Evolutionary conservation across 768 basidiomycete species (phyloP).

Genomic region (Serendipita sp.): DNA sequence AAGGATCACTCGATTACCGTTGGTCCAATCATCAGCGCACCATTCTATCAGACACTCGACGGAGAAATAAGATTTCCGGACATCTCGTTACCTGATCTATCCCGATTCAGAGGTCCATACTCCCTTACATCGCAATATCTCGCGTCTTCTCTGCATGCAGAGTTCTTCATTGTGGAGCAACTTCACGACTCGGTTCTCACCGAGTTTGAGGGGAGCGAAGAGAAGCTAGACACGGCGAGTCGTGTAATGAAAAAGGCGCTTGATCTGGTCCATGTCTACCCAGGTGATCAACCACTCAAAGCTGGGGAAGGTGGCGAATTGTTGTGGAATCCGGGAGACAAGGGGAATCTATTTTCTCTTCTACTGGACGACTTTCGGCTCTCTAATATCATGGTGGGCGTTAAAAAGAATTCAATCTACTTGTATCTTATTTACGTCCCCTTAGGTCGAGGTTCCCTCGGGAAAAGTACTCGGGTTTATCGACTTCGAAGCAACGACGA

Average conservation of each 20-base stretch:
- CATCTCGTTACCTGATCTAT: background rate
- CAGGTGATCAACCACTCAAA: background rate
- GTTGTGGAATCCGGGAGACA: too few relatives aligned
- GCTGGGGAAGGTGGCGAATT: too few relatives aligned
- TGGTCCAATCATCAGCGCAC: background rate
- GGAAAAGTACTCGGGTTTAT: background rate
- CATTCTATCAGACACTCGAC: background rate
- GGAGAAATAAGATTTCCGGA: background rate
- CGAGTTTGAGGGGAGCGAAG: background rate
- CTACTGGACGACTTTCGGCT: background rate
- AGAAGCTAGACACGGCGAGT: background rate
- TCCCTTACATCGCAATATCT: background rate
- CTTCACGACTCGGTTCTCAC: background rate
- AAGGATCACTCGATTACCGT: slow-evolving; percentile 14
- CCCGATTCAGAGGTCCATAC: background rate
- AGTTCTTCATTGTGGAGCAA: background rate
- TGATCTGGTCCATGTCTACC: background rate
- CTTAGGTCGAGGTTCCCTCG: background rate
- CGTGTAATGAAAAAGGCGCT: background rate
- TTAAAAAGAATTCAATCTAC: background rate
- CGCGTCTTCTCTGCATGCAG: background rate
- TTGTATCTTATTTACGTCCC: background rate
- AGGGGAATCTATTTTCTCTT: background rate
- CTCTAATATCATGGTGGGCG: background rate
- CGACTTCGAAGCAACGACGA: background rate